Percentiles rank a stretch among this genome's conserved stretches.
phyloP scores from a whole-genome alignment of 139 green algal genomes.

The Choricystis sp. region DNA sequence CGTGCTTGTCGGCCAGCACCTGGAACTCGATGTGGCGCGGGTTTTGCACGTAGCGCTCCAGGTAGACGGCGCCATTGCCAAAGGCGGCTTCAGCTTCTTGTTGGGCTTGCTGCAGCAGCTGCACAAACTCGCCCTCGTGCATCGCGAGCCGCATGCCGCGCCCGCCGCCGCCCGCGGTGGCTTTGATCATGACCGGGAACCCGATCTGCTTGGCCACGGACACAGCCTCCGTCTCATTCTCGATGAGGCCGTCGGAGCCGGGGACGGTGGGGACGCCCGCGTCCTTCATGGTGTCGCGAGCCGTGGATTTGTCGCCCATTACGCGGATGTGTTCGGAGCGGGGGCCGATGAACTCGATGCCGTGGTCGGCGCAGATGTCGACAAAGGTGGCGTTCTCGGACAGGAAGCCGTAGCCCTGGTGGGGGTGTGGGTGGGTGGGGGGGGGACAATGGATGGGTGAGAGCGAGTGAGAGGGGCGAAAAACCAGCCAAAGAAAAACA shows the following conservation, averaged over 20 bases:
- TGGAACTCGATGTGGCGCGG: constrained; percentile 96
- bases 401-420: constrained; percentile 88
- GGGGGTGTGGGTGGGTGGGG: background rate
- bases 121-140: constrained; percentile 64
- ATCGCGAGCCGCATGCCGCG: constrained; percentile 76
- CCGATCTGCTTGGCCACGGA: constrained; percentile 50
- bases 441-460: background rate
- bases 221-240: constrained; percentile 43
- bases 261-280: constrained; percentile 87
- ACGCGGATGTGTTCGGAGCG: constrained; percentile 66
- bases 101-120: constrained; percentile 62
- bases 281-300: constrained; percentile 83
- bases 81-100: constrained; percentile 86
- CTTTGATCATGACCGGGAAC: constrained; percentile 96
- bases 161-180: constrained; percentile 72
- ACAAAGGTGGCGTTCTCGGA: constrained; percentile 91
- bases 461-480: background rate
- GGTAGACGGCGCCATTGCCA: constrained; percentile 85
- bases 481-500: no score
- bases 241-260: constrained; percentile 75
- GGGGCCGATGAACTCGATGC: constrained; percentile 94
- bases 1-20: constrained; percentile 87
- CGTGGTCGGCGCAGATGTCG: constrained; percentile 89
- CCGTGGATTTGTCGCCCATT: constrained; percentile 95
- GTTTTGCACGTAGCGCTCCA: constrained; percentile 81